Conservation (phyloP, 1,284 basidiomycete species). For the Malassezia cuniculi region DNA sequence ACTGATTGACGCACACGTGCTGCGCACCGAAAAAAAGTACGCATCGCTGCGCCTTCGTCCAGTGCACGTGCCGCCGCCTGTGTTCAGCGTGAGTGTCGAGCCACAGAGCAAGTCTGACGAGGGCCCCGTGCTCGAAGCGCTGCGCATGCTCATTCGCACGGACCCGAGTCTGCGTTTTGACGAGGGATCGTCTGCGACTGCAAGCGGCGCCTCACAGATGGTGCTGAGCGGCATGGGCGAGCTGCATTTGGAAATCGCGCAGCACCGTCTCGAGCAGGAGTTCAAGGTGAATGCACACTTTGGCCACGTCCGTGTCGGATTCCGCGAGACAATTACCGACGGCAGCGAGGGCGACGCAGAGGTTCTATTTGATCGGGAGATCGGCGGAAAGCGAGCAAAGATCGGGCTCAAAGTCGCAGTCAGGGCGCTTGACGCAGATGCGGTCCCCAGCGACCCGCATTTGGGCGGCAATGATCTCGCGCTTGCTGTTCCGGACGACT, state of each 20-base stretch:
- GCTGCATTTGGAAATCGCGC: slow-evolving; percentile 73
- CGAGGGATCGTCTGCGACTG: slow-evolving; percentile 13
- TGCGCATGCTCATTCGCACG: slow-evolving; percentile 63
- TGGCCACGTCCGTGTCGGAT: slow-evolving; percentile 64
- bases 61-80: slow-evolving; percentile 68
- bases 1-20: slow-evolving; percentile 45
- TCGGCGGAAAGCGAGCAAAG: slow-evolving; percentile 30
- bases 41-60: slow-evolving; percentile 52
- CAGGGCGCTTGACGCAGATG: slow-evolving; percentile 17
- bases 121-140: slow-evolving; percentile 60
- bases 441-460: slow-evolving; percentile 9
- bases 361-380: slow-evolving; percentile 29
- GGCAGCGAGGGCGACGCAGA: slow-evolving; percentile 9
- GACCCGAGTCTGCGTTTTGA: slow-evolving; percentile 65
- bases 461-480: slow-evolving; percentile 27
- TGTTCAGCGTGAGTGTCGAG: slow-evolving; percentile 49
- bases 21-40: too few species aligned
- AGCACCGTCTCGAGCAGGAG: slow-evolving; percentile 63
- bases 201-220: slow-evolving; percentile 57
- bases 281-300: slow-evolving; percentile 67
- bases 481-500: slow-evolving; percentile 12
- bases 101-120: slow-evolving; percentile 50
- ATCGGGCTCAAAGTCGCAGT: slow-evolving; percentile 20
- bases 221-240: slow-evolving; percentile 71
- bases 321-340: slow-evolving; percentile 58